phyloP scores from a whole-genome alignment of 306 rosid species.

The Chamaecrista fasciculata region DNA sequence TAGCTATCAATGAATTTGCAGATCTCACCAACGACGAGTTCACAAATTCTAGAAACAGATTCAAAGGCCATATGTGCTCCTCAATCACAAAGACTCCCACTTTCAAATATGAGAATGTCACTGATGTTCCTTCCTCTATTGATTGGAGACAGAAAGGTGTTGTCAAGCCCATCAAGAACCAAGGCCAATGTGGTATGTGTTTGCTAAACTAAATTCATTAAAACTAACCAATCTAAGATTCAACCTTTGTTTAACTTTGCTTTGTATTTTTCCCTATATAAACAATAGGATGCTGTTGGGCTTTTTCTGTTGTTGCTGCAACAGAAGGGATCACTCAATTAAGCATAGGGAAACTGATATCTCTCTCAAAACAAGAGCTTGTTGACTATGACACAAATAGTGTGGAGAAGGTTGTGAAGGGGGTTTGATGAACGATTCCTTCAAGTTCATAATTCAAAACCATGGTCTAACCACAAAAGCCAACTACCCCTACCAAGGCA shows the following conservation, averaged over 20 bases:
- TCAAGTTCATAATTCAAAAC: slow-evolving; percentile 10
- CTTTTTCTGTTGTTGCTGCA: slow-evolving; percentile 33
- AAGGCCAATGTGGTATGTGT: slow-evolving; percentile 24
- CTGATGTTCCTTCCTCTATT: background rate
- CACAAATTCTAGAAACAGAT: slow-evolving; percentile 27
- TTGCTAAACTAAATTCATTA: no score
- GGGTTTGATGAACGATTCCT: slow-evolving; percentile 15
- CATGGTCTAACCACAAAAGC: slow-evolving; percentile 7
- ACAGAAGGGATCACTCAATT: slow-evolving; percentile 21
- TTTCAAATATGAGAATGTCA: slow-evolving; percentile 27
- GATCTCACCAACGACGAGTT: slow-evolving; percentile 45
- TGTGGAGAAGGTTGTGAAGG: slow-evolving; percentile 22
- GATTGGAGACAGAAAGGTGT: slow-evolving; percentile 34
- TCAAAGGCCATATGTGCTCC: slow-evolving; percentile 30
- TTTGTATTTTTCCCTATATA: background rate
- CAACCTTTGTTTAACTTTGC: background rate
- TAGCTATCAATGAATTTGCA: slow-evolving; percentile 27
- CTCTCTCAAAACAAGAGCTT: slow-evolving; percentile 31
- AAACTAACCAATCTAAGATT: background rate
- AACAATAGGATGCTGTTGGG: slow-evolving; percentile 30
- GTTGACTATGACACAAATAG: slow-evolving; percentile 27
- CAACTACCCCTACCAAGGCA: slow-evolving; percentile 15
- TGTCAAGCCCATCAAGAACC: slow-evolving; percentile 32
- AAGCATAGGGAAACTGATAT: slow-evolving; percentile 4
- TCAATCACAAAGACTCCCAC: background rate